phyloP scores from a whole-genome alignment of 106 monocot species.

The Dendrobium chrysotoxum region DNA sequence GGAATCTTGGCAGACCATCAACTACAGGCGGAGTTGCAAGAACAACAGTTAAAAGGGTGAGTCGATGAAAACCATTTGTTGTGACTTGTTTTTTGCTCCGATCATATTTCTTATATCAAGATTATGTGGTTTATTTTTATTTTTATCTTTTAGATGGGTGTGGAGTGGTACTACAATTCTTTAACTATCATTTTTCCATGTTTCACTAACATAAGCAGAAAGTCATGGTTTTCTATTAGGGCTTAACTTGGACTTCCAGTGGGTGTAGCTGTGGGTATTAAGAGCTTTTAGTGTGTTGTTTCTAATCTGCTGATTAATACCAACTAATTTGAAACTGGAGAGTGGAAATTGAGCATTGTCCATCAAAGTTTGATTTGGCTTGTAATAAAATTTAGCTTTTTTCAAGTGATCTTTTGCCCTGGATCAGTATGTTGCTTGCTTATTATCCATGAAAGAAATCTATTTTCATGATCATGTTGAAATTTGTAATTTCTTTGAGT shows the following conservation, averaged over 20 bases:
- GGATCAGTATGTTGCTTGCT: neutral
- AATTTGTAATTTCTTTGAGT: neutral
- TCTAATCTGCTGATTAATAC: neutral
- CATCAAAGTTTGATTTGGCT: neutral
- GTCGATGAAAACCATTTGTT: constrained; percentile 4
- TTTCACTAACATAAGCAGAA: neutral
- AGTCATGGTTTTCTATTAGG: neutral
- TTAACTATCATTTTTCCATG: neutral
- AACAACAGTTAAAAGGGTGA: constrained; percentile 86
- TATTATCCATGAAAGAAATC: neutral
- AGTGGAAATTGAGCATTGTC: neutral
- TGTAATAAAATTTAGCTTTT: neutral
- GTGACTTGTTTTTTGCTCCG: neutral
- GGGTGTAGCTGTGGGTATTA: neutral
- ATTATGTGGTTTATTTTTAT: neutral
- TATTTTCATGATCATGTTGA: neutral
- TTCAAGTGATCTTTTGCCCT: neutral
- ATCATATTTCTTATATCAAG: neutral
- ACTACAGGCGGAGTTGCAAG: constrained; percentile 85
- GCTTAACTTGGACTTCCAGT: neutral
- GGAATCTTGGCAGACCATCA: constrained; percentile 98
- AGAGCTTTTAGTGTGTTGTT: neutral
- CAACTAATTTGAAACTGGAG: neutral
- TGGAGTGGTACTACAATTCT: neutral
- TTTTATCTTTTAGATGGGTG: neutral